A percentile compares a stretch with the other conserved stretches of the same genome.
Evolutionary conservation across 306 rosid species (phyloP).

Genomic region (Fragaria vesca): DNA sequence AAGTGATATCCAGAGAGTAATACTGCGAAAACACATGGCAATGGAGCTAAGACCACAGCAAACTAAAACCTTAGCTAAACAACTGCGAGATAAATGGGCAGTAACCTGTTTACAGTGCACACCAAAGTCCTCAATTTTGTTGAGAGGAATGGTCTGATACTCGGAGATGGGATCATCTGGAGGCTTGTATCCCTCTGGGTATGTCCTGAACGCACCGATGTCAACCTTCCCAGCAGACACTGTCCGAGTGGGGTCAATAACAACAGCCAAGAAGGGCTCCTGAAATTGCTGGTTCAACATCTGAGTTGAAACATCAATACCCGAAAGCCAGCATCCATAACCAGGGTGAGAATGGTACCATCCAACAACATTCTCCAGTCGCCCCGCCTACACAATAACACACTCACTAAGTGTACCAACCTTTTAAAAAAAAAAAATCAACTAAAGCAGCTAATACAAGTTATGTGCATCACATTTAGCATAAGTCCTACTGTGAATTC

Average conservation of each 20-base stretch:
- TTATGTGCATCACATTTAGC: not conserved
- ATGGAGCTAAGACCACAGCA: constrained; percentile 15
- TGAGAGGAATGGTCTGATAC: constrained; percentile 92
- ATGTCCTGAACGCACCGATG: constrained; percentile 97
- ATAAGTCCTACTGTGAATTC: not conserved
- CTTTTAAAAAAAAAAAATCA: not conserved
- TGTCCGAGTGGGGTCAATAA: constrained; percentile 89
- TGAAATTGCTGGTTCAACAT: constrained; percentile 90
- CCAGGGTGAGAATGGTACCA: constrained; percentile 99
- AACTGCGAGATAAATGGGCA: constrained; percentile 6
- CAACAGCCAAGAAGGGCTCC: constrained; percentile 95
- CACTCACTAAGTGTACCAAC: constrained; percentile 4
- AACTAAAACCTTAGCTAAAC: not conserved
- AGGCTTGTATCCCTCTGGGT: constrained; percentile 94
- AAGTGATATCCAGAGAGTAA: constrained; percentile 88
- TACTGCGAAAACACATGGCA: constrained; percentile 58
- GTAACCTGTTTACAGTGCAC: constrained; percentile 96
- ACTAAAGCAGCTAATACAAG: not conserved
- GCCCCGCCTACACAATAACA: constrained; percentile 60
- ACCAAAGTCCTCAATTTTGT: constrained; percentile 97
- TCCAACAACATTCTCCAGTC: constrained; percentile 93
- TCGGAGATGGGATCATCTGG: constrained; percentile 90
- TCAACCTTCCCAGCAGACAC: constrained; percentile 98
- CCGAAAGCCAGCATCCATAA: constrained; percentile 98
- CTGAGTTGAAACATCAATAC: constrained; percentile 94